A percentile compares a stretch with the other conserved stretches of the same genome.
Evolutionary conservation across 805 yeast species (phyloP).

Genomic region (Starmera quercuum): DNA sequence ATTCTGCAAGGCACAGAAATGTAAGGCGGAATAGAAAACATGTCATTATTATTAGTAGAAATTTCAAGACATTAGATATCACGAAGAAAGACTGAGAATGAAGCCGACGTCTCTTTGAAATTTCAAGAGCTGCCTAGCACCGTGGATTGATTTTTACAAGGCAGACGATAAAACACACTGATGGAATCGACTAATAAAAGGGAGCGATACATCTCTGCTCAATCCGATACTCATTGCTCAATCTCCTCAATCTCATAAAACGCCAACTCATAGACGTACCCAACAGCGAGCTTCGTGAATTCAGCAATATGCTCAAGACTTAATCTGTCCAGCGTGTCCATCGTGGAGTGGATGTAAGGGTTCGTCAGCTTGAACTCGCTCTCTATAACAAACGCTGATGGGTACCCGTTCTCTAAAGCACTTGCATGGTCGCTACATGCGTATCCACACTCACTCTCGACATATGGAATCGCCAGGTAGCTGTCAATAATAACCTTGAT

Average conservation of each 20-base stretch:
- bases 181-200: neutral
- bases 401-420: conserved; percentile 76
- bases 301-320: conserved; percentile 74
- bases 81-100: no score
- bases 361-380: conserved; percentile 55
- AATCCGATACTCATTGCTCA: neutral
- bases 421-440: conserved; percentile 93
- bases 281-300: conserved; percentile 72
- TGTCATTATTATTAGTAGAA: no score
- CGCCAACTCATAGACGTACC: conserved; percentile 65
- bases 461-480: conserved; percentile 63
- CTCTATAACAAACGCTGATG: conserved; percentile 79
- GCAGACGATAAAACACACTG: no score
- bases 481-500: conserved; percentile 50
- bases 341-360: conserved; percentile 66
- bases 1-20: no score
- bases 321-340: conserved; percentile 77
- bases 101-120: no score
- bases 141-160: no score
- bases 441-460: conserved; percentile 78
- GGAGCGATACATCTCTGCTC: neutral
- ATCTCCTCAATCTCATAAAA: conserved; percentile 19
- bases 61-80: no score
- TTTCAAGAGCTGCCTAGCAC: no score
- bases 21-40: no score